These are phyloP conservation scores for Phaeosphaeria sp. DNA, from an alignment of 2,329 filamentous ascomycete genomes.

Conservation along the genomic window DNA sequence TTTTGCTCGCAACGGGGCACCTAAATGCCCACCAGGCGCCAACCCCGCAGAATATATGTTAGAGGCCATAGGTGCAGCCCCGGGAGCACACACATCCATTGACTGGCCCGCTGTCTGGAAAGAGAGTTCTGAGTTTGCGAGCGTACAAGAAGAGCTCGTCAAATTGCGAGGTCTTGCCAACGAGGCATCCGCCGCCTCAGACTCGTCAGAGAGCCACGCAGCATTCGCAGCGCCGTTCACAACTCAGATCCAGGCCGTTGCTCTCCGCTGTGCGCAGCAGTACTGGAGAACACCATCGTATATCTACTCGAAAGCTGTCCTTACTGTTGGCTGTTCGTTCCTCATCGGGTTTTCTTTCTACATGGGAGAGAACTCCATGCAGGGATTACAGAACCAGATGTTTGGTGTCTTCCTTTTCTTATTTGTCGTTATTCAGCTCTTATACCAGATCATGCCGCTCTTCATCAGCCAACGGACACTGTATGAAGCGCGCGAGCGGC, in stretches of 20 bases:
- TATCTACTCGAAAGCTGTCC: constrained; percentile 45
- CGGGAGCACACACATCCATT: constrained; percentile 27
- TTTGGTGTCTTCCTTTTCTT: constrained; percentile 61
- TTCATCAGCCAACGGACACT: constrained; percentile 64
- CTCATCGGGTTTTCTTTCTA: constrained; percentile 53
- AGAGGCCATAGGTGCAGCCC: constrained; percentile 49
- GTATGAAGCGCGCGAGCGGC: constrained; percentile 66
- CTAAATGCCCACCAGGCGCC: constrained; percentile 66
- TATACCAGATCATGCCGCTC: constrained; percentile 61
- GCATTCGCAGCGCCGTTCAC: constrained; percentile 55
- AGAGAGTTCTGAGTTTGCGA: constrained; percentile 21
- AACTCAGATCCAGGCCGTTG: constrained; percentile 44
- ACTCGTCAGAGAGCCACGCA: constrained; percentile 41
- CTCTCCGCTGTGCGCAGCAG: constrained; percentile 53
- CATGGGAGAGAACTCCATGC: constrained; percentile 42
- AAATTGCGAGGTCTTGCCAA: constrained; percentile 46
- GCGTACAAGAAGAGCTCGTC: constrained; percentile 48
- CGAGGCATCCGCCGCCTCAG: constrained; percentile 34
- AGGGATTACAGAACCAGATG: constrained; percentile 55
- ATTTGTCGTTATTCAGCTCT: constrained; percentile 50
- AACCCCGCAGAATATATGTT: constrained; percentile 82
- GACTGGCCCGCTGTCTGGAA: constrained; percentile 55
- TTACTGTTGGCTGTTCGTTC: constrained; percentile 37
- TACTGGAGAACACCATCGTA: constrained; percentile 56
- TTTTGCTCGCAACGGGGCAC: constrained; percentile 74